phyloP scores from a whole-genome alignment of 306 rosid genomes.

The Astragalus membranaceus region DNA sequence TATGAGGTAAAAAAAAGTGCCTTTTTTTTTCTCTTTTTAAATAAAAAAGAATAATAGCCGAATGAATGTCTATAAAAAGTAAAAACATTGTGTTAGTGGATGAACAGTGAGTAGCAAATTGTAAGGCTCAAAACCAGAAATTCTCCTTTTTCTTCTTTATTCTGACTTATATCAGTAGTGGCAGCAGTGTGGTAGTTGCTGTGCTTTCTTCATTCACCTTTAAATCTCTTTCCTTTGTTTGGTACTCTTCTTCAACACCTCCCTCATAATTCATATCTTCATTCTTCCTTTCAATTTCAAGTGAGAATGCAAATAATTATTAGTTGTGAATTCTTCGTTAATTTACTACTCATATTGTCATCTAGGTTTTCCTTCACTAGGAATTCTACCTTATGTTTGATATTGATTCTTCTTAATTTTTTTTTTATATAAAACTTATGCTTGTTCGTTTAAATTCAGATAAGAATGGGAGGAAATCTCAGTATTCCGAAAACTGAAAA shows the following conservation, averaged over 20 bases:
- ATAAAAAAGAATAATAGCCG: no score
- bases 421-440: background rate
- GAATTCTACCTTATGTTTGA: background rate
- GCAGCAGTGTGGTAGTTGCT: no score
- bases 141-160: no score
- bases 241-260: background rate
- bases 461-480: constrained; percentile 68
- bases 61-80: no score
- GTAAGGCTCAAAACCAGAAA: background rate
- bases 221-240: background rate
- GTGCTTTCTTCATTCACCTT: background rate
- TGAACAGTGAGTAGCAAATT: background rate
- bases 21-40: no score
- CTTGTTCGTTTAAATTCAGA: constrained; percentile 14
- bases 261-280: background rate
- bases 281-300: background rate
- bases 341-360: background rate
- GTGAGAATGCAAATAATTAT: background rate
- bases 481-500: constrained; percentile 90
- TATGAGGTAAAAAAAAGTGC: no score
- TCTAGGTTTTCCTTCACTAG: constrained; percentile 24
- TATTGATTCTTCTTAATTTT: background rate
- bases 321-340: background rate
- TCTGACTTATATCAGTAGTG: background rate
- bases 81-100: background rate